A percentile compares a stretch with the other conserved stretches of the same genome.
These are phyloP conservation scores for Nannizziopsis arthrosporioides DNA, from an alignment of 2,329 filamentous ascomycete species.

Conservation along the genomic window DNA sequence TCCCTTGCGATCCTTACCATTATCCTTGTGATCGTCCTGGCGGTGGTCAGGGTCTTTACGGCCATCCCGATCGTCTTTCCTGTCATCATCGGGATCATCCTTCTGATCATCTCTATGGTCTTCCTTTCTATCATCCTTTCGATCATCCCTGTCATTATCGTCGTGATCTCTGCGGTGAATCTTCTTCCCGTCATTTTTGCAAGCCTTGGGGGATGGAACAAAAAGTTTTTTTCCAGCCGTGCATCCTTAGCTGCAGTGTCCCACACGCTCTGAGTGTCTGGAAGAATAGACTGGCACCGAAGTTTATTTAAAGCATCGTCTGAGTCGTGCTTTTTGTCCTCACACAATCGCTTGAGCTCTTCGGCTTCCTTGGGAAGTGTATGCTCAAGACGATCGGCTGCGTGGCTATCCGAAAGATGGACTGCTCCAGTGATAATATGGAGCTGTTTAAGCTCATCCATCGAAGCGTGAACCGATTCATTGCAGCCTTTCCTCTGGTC, in stretches of 20 bases:
- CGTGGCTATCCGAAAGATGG: neutral
- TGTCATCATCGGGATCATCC: neutral
- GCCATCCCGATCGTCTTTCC: neutral
- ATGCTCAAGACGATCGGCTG: neutral
- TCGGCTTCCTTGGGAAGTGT: neutral
- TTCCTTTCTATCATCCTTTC: neutral
- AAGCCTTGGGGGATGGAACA: conserved; percentile 3
- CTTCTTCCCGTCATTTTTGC: neutral
- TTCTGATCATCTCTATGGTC: neutral
- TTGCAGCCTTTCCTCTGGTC: neutral
- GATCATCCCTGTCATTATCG: neutral
- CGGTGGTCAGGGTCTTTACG: too few relatives aligned
- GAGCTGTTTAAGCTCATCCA: conserved; percentile 2
- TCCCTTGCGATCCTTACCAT: too few relatives aligned
- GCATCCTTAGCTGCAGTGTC: neutral
- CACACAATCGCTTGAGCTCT: neutral
- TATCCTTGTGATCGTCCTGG: too few relatives aligned
- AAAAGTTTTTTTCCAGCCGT: neutral
- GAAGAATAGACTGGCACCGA: conserved; percentile 5
- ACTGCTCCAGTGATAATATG: neutral
- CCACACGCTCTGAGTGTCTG: conserved; percentile 8
- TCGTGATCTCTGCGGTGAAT: too few relatives aligned
- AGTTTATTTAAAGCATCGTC: neutral
- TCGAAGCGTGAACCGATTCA: conserved; percentile 1
- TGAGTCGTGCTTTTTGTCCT: neutral